Base-by-base conservation (phyloP, 345 rosid genomes). In the Jatropha curcas region DNA sequence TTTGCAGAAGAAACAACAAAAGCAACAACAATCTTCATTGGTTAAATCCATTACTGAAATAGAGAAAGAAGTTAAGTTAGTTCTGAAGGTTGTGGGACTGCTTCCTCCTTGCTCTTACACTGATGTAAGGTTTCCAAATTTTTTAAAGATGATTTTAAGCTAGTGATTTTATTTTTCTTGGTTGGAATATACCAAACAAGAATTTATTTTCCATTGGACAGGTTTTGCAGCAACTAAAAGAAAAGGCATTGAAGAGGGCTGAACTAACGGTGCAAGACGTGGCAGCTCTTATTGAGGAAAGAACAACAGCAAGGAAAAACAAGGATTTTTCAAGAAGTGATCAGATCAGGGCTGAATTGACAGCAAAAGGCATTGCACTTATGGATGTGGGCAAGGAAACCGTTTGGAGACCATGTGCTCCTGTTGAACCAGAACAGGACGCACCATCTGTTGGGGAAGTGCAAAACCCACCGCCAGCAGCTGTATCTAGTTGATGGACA, bases 351-450 rank as follows among this genome's bases (percentile, higher is more conserved):
- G 84, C 85, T 24, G 85, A 85, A n/a, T 71, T 94, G 74, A 71
- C 86, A 35, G 61, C 57, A 13, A 76, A 89, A 70, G 97, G 98
- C 34, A 89, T 92, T 79, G 93, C 91, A 1, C 83, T 94, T 0
- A 90, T 92, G 98, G 97, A 94, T 84, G 61, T 84, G 13, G 97
- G 97, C 31, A 79, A 77, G 28, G 92, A 85, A 71, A 92, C 97
- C 4, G 77, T 84, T 27, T 94, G 97, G 97, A 86, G 97, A 68
- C 97, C 98, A 7, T 92, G 96, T 14, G 71, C 87, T 31, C 91
- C 91, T 31, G 71, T 69, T 19, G 60, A 20, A 51, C 73, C 34
- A 22, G 74, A 78, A 33, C 70, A 68, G 33, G 9, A 30, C 4
- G 46, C 60, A 39, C 33, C 63, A 25, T 16, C 74, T 19, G 55